Evolutionary conservation across 208 protist genomes (phyloP).

Genomic region (Trypanosoma brucei): DNA sequence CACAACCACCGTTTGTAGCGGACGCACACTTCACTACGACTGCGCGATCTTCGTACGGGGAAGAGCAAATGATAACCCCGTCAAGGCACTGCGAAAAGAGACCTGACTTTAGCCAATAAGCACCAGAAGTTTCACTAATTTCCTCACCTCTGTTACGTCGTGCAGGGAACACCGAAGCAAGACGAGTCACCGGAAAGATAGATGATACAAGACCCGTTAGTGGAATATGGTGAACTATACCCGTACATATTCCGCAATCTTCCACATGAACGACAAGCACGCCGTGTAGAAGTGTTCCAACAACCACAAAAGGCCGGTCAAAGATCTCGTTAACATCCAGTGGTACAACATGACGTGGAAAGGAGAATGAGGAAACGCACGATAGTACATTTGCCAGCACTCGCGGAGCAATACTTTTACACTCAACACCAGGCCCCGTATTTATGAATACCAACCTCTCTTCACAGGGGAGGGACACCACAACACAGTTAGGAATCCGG

Average conservation of each 20-base stretch:
- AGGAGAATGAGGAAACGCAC: constrained; percentile 21
- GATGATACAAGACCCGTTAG: constrained; percentile 35
- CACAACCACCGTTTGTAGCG: constrained; percentile 21
- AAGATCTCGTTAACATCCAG: constrained; percentile 61
- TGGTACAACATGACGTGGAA: constrained; percentile 61
- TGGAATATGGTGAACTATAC: constrained; percentile 33
- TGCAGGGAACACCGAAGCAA: constrained; percentile 36
- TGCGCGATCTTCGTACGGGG: constrained; percentile 38
- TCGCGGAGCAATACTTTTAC: not conserved
- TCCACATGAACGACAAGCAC: constrained; percentile 51
- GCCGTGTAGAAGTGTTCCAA: constrained; percentile 69
- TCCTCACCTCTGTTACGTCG: not conserved
- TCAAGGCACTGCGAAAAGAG: constrained; percentile 27
- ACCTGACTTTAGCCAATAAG: constrained; percentile 20
- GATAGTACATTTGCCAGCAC: constrained; percentile 9
- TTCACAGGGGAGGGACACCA: constrained; percentile 72
- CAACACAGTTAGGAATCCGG: constrained; percentile 23
- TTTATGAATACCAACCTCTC: constrained; percentile 61
- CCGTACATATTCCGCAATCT: constrained; percentile 20
- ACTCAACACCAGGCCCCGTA: not conserved
- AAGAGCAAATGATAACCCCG: constrained; percentile 43
- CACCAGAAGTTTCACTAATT: not conserved
- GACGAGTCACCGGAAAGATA: constrained; percentile 47
- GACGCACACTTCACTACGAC: constrained; percentile 32
- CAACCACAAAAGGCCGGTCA: constrained; percentile 42